phyloP scores from a whole-genome alignment of 495 filamentous ascomycete species.

The Oidiodendron maius region DNA sequence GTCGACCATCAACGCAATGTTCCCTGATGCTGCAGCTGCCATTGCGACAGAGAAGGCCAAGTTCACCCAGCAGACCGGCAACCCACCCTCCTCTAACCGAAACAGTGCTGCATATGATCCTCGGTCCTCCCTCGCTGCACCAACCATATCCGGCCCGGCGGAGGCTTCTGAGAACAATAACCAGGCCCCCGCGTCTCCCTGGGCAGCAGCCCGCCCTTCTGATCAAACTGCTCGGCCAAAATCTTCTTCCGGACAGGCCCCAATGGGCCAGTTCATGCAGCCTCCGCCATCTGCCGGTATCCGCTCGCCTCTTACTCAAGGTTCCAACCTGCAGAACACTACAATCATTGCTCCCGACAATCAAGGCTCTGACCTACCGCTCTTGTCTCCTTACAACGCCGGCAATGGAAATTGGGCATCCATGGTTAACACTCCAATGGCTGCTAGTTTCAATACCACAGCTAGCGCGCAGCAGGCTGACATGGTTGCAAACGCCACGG shows the following conservation, averaged over 20 bases:
- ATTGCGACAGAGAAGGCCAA: slow-evolving; percentile 97
- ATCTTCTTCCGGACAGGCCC: slow-evolving; percentile 77
- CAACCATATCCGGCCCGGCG: slow-evolving; percentile 56
- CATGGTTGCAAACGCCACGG: slow-evolving; percentile 97
- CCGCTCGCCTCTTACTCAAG: slow-evolving; percentile 72
- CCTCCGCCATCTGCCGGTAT: slow-evolving; percentile 71
- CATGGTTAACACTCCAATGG: slow-evolving; percentile 97
- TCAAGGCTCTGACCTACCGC: slow-evolving; percentile 58
- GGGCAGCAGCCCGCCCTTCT: slow-evolving; percentile 56
- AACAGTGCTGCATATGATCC: slow-evolving; percentile 84
- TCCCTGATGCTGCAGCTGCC: slow-evolving; percentile 94
- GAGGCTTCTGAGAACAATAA: slow-evolving; percentile 46
- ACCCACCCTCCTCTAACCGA: slow-evolving; percentile 82
- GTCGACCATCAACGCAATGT: slow-evolving; percentile 98
- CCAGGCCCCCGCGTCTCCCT: slow-evolving; percentile 69
- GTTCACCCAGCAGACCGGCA: slow-evolving; percentile 90
- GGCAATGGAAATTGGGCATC: slow-evolving; percentile 94
- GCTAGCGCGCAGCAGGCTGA: slow-evolving; percentile 67
- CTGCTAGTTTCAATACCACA: slow-evolving; percentile 67
- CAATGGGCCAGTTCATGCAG: slow-evolving; percentile 97
- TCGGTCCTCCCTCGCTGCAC: slow-evolving; percentile 62
- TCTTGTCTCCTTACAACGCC: slow-evolving; percentile 83
- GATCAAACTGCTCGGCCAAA: slow-evolving; percentile 70
- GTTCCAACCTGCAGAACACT: slow-evolving; percentile 73
- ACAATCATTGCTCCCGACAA: slow-evolving; percentile 72